Conservation (phyloP, 1,284 basidiomycete genomes). For the Puccinia coronata region DNA sequence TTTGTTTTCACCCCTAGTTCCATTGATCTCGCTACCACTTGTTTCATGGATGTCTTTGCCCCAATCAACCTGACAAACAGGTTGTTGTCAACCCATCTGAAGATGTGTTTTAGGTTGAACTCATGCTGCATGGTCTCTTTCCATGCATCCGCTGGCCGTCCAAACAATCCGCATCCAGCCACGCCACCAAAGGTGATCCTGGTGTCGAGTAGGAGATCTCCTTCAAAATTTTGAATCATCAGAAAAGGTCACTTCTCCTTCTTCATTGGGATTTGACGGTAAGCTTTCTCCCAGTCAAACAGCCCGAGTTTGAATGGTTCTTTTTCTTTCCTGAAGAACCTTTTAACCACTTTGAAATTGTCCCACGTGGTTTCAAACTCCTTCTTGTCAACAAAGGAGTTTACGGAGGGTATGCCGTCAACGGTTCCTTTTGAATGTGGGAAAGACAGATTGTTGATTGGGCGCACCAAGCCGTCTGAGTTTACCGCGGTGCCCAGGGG, state of each 20-base stretch:
- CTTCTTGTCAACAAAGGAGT: background rate
- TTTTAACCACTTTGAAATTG: background rate
- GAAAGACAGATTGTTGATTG: background rate
- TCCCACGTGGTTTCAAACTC: constrained; percentile 18
- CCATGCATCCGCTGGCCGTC: constrained; percentile 27
- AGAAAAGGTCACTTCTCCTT: background rate
- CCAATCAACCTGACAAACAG: background rate
- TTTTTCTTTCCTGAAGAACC: background rate
- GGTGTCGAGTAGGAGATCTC: constrained; percentile 1
- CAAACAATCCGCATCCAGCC: no score
- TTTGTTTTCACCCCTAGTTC: constrained; percentile 1
- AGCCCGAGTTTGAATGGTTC: background rate
- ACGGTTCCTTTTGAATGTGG: background rate
- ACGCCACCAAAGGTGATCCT: no score
- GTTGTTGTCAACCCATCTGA: constrained; percentile 23
- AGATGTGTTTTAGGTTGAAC: background rate
- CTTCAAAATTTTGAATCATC: background rate
- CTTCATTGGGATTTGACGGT: no score
- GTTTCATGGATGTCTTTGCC: background rate
- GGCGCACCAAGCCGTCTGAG: background rate
- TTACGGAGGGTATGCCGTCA: no score
- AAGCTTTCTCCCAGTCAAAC: no score
- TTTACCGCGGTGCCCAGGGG: background rate
- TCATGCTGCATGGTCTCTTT: background rate
- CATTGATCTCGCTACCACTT: background rate